These are phyloP conservation scores for Lactarius quietus DNA, from an alignment of 768 basidiomycete species.

Conservation along the genomic window DNA sequence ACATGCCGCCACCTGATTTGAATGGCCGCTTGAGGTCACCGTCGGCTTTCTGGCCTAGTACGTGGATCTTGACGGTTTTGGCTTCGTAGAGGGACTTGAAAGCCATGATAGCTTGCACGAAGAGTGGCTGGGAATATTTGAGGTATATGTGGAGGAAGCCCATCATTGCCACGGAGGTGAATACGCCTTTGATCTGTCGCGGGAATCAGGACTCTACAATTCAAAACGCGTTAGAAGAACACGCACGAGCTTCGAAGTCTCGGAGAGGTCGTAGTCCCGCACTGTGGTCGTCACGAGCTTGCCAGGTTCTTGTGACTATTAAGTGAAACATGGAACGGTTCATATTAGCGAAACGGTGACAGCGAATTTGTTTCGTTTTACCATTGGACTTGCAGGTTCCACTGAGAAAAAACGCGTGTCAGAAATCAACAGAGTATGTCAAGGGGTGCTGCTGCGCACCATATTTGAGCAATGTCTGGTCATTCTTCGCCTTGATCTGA, in stretches of 20 bases:
- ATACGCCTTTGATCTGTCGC: conserved; percentile 57
- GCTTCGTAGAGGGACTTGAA: conserved; percentile 87
- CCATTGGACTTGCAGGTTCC: conserved; percentile 73
- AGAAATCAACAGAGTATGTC: not conserved
- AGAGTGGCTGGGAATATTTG: conserved; percentile 93
- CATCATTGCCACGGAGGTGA: conserved; percentile 84
- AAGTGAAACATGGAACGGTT: conserved; percentile 4
- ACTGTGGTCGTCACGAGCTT: conserved; percentile 87
- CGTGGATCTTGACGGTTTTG: conserved; percentile 76
- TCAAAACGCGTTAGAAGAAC: conserved; percentile 32
- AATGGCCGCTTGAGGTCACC: conserved; percentile 91
- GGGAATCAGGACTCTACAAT: conserved; percentile 25
- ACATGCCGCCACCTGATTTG: conserved; percentile 68
- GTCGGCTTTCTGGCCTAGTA: conserved; percentile 73
- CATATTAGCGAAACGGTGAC: not conserved
- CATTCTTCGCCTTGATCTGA: conserved; percentile 93
- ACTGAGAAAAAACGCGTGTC: conserved; percentile 44
- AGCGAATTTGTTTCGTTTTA: conserved; percentile 28
- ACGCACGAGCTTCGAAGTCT: conserved; percentile 77
- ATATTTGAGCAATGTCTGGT: conserved; percentile 94
- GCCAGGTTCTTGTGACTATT: conserved; percentile 61
- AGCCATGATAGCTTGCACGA: conserved; percentile 95
- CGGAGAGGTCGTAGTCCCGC: conserved; percentile 87
- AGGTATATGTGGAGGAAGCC: conserved; percentile 90
- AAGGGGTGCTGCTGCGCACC: conserved; percentile 45